Percentiles rank a stretch among this genome's conserved stretches.
Conservation (phyloP, 495 filamentous ascomycete species). For the Tuber calosporum region DNA sequence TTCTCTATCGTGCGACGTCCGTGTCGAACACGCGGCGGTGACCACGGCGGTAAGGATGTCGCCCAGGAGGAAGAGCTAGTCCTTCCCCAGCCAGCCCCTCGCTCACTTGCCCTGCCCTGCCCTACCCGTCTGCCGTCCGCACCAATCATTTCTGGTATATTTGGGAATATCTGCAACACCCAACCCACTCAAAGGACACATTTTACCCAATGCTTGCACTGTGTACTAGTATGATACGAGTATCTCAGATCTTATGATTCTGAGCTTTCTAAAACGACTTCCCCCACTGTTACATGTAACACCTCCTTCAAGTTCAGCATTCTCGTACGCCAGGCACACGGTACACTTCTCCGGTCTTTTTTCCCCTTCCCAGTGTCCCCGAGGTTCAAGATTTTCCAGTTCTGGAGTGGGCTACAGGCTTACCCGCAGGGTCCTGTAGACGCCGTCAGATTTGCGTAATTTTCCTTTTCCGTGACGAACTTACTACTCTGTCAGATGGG, state of each 20-base stretch:
- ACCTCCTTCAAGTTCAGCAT: not conserved
- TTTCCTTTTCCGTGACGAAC: not conserved
- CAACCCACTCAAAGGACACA: not conserved
- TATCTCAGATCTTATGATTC: not conserved
- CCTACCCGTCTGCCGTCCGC: not conserved
- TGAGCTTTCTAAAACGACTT: not conserved
- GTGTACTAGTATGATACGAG: too few relatives aligned
- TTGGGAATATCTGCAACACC: not conserved
- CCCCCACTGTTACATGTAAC: not conserved
- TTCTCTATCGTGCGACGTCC: not conserved
- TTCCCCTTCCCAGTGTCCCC: not conserved
- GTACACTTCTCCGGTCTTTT: not conserved
- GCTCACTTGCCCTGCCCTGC: not conserved
- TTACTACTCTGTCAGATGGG: not conserved
- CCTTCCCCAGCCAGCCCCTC: not conserved
- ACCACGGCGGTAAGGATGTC: not conserved
- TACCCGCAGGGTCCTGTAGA: not conserved
- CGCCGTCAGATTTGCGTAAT: not conserved
- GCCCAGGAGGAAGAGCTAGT: not conserved
- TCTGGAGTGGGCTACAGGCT: not conserved
- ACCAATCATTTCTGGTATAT: not conserved
- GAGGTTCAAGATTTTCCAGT: not conserved
- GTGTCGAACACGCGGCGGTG: not conserved
- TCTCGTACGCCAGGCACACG: not conserved
- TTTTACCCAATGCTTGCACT: not conserved